Conservation (phyloP, 495 filamentous ascomycete species). For the Penicillium pulvis region DNA sequence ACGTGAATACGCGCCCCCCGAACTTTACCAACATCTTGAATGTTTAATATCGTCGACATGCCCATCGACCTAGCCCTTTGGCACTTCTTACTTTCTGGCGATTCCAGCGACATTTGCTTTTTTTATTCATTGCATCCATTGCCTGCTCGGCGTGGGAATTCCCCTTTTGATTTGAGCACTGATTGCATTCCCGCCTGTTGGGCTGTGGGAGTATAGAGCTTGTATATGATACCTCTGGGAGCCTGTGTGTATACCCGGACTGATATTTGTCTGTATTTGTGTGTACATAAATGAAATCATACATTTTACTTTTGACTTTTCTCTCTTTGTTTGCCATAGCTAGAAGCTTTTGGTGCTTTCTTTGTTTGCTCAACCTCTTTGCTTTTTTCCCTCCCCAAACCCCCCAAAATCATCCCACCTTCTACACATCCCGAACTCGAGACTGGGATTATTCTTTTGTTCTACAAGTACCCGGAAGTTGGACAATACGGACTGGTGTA, state of each 20-base stretch:
- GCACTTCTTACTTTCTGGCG: slow-evolving; percentile 10
- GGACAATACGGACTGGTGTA: no score
- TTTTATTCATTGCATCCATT: slow-evolving; percentile 22
- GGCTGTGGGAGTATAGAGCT: slow-evolving; percentile 30
- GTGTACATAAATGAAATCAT: slow-evolving; percentile 24
- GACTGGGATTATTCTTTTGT: not conserved
- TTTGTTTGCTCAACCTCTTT: not conserved
- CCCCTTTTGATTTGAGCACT: slow-evolving; percentile 13
- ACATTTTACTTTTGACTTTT: slow-evolving; percentile 2
- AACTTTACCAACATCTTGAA: slow-evolving; percentile 6
- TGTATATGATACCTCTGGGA: slow-evolving; percentile 33
- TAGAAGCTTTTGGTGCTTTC: not conserved
- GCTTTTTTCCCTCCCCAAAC: not conserved
- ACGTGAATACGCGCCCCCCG: slow-evolving; percentile 25
- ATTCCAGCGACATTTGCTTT: slow-evolving; percentile 18
- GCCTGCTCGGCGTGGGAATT: slow-evolving; percentile 13
- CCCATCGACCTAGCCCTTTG: slow-evolving; percentile 4
- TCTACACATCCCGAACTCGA: not conserved
- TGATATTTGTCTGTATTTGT: slow-evolving; percentile 13
- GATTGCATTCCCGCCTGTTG: slow-evolving; percentile 21
- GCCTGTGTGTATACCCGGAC: slow-evolving; percentile 12
- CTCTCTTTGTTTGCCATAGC: slow-evolving; percentile 5
- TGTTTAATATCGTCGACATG: slow-evolving; percentile 13
- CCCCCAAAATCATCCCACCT: not conserved
- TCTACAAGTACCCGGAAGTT: not conserved